phyloP scores from a whole-genome alignment of 2,329 filamentous ascomycete species.

The Cladosporium sp. region DNA sequence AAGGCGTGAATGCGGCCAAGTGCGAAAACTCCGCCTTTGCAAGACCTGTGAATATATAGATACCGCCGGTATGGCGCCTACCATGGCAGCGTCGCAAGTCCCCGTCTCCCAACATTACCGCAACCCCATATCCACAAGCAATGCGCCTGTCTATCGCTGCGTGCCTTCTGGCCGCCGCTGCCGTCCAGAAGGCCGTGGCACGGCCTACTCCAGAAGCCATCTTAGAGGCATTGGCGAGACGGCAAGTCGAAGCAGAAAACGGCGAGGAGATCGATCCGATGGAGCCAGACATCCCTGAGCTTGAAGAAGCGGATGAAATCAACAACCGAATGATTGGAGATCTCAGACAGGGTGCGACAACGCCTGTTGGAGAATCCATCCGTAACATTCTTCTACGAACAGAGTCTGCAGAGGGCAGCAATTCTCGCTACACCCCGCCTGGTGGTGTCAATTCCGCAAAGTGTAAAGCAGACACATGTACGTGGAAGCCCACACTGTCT shows the following conservation, averaged over 20 bases:
- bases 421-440: conserved; percentile 16
- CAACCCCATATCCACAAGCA: neutral
- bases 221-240: neutral
- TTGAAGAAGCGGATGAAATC: conserved; percentile 6
- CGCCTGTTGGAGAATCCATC: conserved; percentile 15
- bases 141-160: conserved; percentile 3
- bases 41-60: conserved; percentile 1
- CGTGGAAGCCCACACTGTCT: no score
- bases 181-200: neutral
- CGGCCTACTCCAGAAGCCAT: neutral
- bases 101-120: neutral
- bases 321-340: conserved; percentile 16
- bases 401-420: conserved; percentile 14
- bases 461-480: conserved; percentile 34
- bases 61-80: neutral
- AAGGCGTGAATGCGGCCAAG: neutral
- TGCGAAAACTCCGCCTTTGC: neutral
- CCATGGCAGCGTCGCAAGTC: neutral
- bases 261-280: neutral
- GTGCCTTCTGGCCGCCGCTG: neutral
- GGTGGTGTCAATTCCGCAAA: conserved; percentile 5
- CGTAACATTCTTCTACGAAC: conserved; percentile 16
- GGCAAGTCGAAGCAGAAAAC: neutral
- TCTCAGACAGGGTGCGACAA: conserved; percentile 17
- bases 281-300: conserved; percentile 1